Conservation (phyloP, 352 stramenopile genomes). For the Phytophthora citrophthora region DNA sequence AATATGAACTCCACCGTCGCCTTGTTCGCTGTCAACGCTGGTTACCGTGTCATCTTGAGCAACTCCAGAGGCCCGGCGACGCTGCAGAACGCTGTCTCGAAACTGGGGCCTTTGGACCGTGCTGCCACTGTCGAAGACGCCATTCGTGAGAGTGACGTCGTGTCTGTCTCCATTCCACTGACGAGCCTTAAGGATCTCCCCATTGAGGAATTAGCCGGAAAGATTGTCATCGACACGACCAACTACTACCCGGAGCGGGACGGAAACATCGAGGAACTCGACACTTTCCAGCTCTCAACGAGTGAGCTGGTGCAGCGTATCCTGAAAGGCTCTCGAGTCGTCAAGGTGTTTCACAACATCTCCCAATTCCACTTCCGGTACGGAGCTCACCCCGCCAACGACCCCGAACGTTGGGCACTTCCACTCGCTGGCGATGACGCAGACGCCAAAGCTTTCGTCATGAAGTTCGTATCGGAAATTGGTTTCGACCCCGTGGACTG, state of each 20-base stretch:
- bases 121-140: constrained; percentile 12
- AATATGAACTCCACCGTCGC: constrained; percentile 9
- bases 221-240: constrained; percentile 16
- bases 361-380: constrained; percentile 19
- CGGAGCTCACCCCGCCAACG: constrained; percentile 2
- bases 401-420: constrained; percentile 13
- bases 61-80: constrained; percentile 12
- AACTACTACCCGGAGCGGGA: constrained; percentile 17
- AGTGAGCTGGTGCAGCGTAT: constrained; percentile 5
- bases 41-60: constrained; percentile 16
- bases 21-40: constrained; percentile 11
- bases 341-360: constrained; percentile 18
- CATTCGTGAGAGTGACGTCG: constrained; percentile 8
- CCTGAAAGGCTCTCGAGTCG: constrained; percentile 1
- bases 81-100: constrained; percentile 1
- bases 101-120: constrained; percentile 3
- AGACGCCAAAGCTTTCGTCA: constrained; percentile 8
- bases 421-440: constrained; percentile 6
- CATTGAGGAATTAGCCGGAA: constrained; percentile 6
- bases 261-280: constrained; percentile 1
- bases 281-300: constrained; percentile 2
- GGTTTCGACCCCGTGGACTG: constrained; percentile 13
- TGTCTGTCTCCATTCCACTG: constrained; percentile 16
- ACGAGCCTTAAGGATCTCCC: constrained; percentile 2
- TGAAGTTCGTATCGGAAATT: constrained; percentile 7